Base-by-base conservation (phyloP, 2,329 filamentous ascomycete genomes). In the Pezicula rhizophila region DNA sequence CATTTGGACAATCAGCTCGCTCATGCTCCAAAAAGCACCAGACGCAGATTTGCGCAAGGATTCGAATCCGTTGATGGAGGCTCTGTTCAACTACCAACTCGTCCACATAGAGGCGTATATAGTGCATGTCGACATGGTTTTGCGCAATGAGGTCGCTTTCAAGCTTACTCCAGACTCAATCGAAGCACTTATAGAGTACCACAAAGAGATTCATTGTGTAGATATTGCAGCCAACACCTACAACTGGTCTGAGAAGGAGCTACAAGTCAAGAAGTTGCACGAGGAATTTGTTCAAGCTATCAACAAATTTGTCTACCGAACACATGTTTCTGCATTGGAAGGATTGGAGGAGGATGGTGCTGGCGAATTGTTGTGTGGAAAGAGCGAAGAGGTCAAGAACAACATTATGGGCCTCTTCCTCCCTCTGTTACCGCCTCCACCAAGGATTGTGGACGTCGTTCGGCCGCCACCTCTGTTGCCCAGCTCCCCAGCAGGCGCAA, bases 101-200 rank as follows among this genome's bases (percentile, higher is more conserved):
- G 76, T 96, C 64, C 89, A 96, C 67, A 75, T 97, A 60, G 91
- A 97, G 72, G 93, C 93, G 46, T 99, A 99, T 68, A 92, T 97
- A 60, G 93, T 99, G 53, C 92, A 97, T 70, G 90, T 99, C 70
- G 93, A 99, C 74, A 96, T 97, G 90, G 92, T 99, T 52, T 82
- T 95, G 63, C 87, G 91, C 70, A 93, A 95, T 68, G 93, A 97
- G 74, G 90, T 99, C 64, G 93, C 91, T 59, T 97, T 91, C 80
- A 99, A 99, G 79, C 80, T 99, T 64, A 97, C 91, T 20, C 81
- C 85, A 50, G 93, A 97, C 67, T 90, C 91, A 53, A 99, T 99
- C 71, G 90, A 96, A 63, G 74, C 87, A 46, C 80, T 99, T 56
- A 85, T 96, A 67, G 89, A 96, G 67, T 95, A 95, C 70, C 93